A percentile compares a stretch with the other conserved stretches of the same genome.
Evolutionary conservation across 176 grass and related monocot species (phyloP).

Genomic region (Musa beccarii): DNA sequence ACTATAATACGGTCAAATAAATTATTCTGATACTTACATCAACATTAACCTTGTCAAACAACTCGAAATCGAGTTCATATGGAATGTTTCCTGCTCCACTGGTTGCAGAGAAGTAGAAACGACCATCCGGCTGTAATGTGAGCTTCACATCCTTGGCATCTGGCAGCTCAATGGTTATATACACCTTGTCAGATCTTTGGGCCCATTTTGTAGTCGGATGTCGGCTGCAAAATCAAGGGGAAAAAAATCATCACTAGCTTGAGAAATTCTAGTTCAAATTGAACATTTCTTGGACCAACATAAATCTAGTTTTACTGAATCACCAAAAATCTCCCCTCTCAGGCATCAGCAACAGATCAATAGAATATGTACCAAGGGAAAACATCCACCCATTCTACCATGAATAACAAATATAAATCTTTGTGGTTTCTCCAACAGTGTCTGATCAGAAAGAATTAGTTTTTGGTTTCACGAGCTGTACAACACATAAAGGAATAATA

Average conservation of each 20-base stretch:
- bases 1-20: background rate
- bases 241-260: background rate
- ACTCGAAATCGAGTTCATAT: conserved; percentile 8
- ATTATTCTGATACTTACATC: conserved; percentile 3
- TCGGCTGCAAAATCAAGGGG: background rate
- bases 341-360: no score
- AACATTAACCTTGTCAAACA: conserved; percentile 23
- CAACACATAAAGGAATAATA: no score
- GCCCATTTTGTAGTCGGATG: conserved; percentile 25
- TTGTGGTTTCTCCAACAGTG: no score
- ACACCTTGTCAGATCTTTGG: conserved; percentile 20
- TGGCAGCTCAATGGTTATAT: conserved; percentile 17
- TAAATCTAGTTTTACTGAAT: no score
- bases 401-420: no score
- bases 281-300: no score
- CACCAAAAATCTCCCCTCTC: no score
- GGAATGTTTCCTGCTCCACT: background rate
- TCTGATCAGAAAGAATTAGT: no score
- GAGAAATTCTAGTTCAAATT: no score
- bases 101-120: conserved; percentile 18
- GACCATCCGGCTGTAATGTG: conserved; percentile 12
- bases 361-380: no score
- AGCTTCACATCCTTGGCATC: conserved; percentile 26
- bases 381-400: no score
- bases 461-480: no score